These are phyloP conservation scores for Rubia balearica DNA, from an alignment of 305 asterid species.

Conservation along the genomic window DNA sequence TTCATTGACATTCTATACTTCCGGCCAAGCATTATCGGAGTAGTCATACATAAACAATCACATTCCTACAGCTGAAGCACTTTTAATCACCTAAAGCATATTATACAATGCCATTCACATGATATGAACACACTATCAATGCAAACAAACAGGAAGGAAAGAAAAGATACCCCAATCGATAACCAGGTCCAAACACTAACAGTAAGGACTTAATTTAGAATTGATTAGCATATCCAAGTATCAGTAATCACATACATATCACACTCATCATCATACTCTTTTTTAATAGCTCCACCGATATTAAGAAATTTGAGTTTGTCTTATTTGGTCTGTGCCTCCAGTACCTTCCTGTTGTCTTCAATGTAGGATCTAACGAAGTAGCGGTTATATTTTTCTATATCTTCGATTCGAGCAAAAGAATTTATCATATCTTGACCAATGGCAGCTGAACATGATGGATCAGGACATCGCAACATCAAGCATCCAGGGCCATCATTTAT, in stretches of 20 bases:
- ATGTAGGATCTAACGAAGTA: slow-evolving; percentile 25
- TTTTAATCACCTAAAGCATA: neutral
- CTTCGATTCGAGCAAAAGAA: slow-evolving; percentile 19
- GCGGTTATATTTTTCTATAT: slow-evolving; percentile 21
- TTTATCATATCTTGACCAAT: slow-evolving; percentile 29
- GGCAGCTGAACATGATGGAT: slow-evolving; percentile 26
- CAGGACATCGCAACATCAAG: slow-evolving; percentile 29
- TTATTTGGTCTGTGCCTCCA: neutral
- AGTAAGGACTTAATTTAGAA: neutral
- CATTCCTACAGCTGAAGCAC: neutral
- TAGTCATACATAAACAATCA: neutral
- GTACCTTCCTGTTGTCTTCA: slow-evolving; percentile 29
- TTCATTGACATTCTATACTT: neutral
- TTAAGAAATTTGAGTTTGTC: neutral
- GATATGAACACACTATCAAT: neutral
- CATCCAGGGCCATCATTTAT: slow-evolving; percentile 36
- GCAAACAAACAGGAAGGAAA: neutral
- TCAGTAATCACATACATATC: neutral
- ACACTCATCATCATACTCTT: neutral
- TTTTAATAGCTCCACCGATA: neutral
- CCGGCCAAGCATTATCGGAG: neutral
- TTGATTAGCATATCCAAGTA: neutral
- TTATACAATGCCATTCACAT: neutral
- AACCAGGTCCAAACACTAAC: slow-evolving; percentile 2
- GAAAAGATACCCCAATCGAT: neutral